Base-by-base conservation (phyloP, 768 basidiomycete species). In the Boletus subparvulus region DNA sequence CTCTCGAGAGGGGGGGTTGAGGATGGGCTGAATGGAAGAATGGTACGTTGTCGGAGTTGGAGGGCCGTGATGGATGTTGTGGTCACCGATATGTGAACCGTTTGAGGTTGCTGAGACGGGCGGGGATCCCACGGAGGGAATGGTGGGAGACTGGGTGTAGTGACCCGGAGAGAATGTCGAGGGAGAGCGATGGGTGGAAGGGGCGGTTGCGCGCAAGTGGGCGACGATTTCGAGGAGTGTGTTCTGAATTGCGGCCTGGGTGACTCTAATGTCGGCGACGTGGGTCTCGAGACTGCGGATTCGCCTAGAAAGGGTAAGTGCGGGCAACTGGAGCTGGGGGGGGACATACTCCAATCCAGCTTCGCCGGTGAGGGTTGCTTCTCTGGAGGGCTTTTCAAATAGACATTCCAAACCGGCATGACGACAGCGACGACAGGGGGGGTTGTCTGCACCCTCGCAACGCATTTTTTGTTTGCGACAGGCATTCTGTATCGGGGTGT, bases 401-500 rank as follows among this genome's bases (percentile, higher is more conserved):
- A 97, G 80, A 75, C 95, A 98, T 41, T 94, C 91, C 13, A 97
- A 79, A 3, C 92, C 90, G 19, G 90, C 87, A 65, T 93, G 89
- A 33, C 91, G 82, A 74, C 95, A 98, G 43, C 95, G 85, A 65
- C 90, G 87, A 74, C 95, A 98, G n/a, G 95, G 95, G 26, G 95
- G 94, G 65, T 92, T 94, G 70, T 97, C 95, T 16, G 94, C 95
- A 2, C 93, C 94, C 72, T 95, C 93, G 69, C 94, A 98, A 64
- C 94, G 81, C 95, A 97, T 97, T 77, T 97, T 97, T 79, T 95
- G 94, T 67, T 93, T 91, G 64, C 94, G 80, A 73, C 94, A 96
- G 17, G 93, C 91, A 85, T 95, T 95, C 92, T 94, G 69, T 41
- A 41, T 50, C 42, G 59, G 30, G 41, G 46, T 52, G 60, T 71